Base-by-base conservation (phyloP, 1,284 basidiomycete genomes). In the Leucoagaricus sp. region DNA sequence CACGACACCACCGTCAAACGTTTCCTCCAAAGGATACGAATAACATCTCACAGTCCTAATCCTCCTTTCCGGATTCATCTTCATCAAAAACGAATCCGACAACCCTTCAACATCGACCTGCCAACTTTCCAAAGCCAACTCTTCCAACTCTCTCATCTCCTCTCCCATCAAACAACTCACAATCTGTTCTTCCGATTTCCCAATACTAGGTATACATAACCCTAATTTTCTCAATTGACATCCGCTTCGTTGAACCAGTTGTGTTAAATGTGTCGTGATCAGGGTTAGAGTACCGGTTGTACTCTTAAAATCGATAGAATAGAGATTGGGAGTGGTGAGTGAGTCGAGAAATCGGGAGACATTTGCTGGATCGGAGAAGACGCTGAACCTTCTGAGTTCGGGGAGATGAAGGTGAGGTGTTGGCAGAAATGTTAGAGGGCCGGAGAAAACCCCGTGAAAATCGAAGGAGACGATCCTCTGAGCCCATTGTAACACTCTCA, bases 11-110 rank as follows among this genome's bases (percentile, higher is more conserved):
- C n/a, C n/a, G n/a, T n/a, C n/a, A n/a, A n/a, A n/a, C n/a, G n/a
- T n/a, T n/a, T n/a, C n/a, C 21, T 44, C 42, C 21, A 55, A 28
- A 17, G 21, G 21, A 44, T 55, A 55, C 13, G 54, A 55, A 55
- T 49, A 55, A 9, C 23, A 23, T 29, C 28, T 55, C 25, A 55
- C 48, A 17, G 12, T 26, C 19, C 54, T 49, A 19, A 55, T 23
- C 38, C 54, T 49, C 31, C 54, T 42, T 31, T 55, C 47, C 46
- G 54, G 54, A 44, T 55, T 55, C 54, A 55, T 55, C 40, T 33
- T 49, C 8, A 33, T 17, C 47, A 55, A 44, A 49, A 55, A 55
- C 47, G 7, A 13, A 38, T 55, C 40, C 47, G 54, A 55, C 25
- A 55, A 25, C n/a, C 54, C 54, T 31, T 49, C 54, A 3, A 55